Conservation (phyloP, 2,329 filamentous ascomycete species). For the Capronia epimyces region DNA sequence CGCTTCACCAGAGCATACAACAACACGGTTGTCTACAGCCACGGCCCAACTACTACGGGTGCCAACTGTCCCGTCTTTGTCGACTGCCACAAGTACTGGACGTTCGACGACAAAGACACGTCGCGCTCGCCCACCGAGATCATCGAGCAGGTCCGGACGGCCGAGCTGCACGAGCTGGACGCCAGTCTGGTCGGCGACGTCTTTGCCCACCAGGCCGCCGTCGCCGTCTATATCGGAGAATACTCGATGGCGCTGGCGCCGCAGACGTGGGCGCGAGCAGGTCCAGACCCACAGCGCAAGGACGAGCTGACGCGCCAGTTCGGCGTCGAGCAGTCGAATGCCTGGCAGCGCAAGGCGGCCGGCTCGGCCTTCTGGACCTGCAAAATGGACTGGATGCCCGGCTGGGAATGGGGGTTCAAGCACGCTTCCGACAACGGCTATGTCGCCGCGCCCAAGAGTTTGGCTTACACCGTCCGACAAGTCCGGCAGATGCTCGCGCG, state of each 20-base stretch:
- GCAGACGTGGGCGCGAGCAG: conserved; percentile 47
- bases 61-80: conserved; percentile 48
- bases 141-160: conserved; percentile 39
- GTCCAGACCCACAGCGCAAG: conserved; percentile 34
- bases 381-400: conserved; percentile 59
- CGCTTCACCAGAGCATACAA: conserved; percentile 44
- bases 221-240: conserved; percentile 52
- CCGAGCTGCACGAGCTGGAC: conserved; percentile 44
- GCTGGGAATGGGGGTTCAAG: conserved; percentile 57
- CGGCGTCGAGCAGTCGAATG: conserved; percentile 42
- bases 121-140: conserved; percentile 49
- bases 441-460: conserved; percentile 38
- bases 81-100: conserved; percentile 57
- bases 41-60: conserved; percentile 19
- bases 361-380: conserved; percentile 58
- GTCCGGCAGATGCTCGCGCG: conserved; percentile 36
- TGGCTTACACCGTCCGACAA: conserved; percentile 37
- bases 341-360: conserved; percentile 47
- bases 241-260: conserved; percentile 54
- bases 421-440: conserved; percentile 46
- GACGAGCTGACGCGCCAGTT: conserved; percentile 38
- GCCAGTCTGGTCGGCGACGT: conserved; percentile 40
- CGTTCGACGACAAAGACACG: conserved; percentile 51
- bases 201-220: conserved; percentile 45
- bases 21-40: no score